phyloP scores from a whole-genome alignment of 345 rosid genomes.

The Excoecaria cochinchinensis region DNA sequence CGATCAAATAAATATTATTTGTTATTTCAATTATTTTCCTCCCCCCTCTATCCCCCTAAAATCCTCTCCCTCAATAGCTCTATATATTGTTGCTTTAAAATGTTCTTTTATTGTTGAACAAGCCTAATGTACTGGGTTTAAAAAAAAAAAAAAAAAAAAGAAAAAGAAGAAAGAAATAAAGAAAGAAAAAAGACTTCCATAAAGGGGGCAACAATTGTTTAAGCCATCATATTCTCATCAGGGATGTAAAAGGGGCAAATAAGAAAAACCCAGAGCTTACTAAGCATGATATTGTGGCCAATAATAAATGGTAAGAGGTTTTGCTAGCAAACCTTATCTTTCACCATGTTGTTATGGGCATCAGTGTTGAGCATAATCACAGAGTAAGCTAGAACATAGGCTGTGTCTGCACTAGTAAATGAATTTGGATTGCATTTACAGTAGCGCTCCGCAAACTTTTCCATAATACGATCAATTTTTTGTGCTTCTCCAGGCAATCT shows the following conservation, averaged over 20 bases:
- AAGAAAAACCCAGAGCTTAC: constrained; percentile 1
- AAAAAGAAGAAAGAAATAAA: too few species aligned
- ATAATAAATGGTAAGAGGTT: constrained; percentile 21
- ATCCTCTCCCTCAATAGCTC: background rate
- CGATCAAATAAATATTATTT: background rate
- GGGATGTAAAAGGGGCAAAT: background rate
- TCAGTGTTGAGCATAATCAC: constrained; percentile 97
- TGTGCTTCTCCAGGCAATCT: constrained; percentile 99
- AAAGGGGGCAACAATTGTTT: background rate
- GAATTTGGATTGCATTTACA: constrained; percentile 96
- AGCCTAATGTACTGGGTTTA: background rate
- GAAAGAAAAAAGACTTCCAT: too few species aligned
- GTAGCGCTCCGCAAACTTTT: constrained; percentile 93
- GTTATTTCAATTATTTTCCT: background rate
- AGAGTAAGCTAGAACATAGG: constrained; percentile 98
- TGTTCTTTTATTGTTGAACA: background rate
- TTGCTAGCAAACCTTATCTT: constrained; percentile 70
- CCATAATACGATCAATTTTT: constrained; percentile 98
- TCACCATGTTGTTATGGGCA: constrained; percentile 97
- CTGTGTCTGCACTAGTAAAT: constrained; percentile 94
- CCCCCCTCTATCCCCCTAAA: background rate
- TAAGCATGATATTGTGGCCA: background rate
- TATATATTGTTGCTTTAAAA: background rate
- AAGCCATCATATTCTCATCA: background rate
- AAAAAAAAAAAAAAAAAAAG: background rate